Evolutionary conservation across 495 filamentous ascomycete species (phyloP).

Genomic region (Acidiella bohemica): DNA sequence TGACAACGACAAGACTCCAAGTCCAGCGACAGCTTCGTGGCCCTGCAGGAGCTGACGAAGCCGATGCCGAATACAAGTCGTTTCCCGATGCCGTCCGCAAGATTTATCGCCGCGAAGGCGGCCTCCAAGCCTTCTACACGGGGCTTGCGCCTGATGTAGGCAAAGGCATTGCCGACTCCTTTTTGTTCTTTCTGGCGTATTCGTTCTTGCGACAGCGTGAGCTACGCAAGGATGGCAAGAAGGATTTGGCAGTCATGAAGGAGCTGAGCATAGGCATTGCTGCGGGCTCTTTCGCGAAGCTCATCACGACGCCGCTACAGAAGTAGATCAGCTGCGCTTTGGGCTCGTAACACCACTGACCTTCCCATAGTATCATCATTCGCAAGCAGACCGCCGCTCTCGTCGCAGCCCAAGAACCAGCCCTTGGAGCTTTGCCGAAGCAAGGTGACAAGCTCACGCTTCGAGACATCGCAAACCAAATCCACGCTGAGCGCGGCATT

Average conservation of each 20-base stretch:
- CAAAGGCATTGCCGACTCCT: conserved; percentile 62
- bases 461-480: conserved; percentile 47
- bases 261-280: conserved; percentile 65
- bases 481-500: conserved; percentile 57
- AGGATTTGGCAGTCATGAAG: conserved; percentile 48
- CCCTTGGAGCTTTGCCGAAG: conserved; percentile 12
- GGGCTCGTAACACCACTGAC: no score
- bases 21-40: conserved; percentile 52
- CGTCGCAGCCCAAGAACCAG: conserved; percentile 6
- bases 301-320: conserved; percentile 68
- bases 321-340: conserved; percentile 38
- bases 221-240: conserved; percentile 31
- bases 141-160: conserved; percentile 58
- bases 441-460: conserved; percentile 30
- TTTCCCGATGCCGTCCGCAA: conserved; percentile 54
- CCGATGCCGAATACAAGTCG: conserved; percentile 41
- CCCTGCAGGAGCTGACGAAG: conserved; percentile 20
- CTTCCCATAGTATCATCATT: conserved; percentile 50
- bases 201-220: conserved; percentile 42
- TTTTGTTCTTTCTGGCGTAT: conserved; percentile 78
- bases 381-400: conserved; percentile 60
- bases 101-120: conserved; percentile 60
- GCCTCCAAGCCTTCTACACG: conserved; percentile 55
- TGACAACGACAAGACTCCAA: conserved; percentile 76
- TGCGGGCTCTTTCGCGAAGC: conserved; percentile 63